Evolutionary conservation across 352 stramenopile genomes (phyloP).

Genomic region (Globisporangium parvum): DNA sequence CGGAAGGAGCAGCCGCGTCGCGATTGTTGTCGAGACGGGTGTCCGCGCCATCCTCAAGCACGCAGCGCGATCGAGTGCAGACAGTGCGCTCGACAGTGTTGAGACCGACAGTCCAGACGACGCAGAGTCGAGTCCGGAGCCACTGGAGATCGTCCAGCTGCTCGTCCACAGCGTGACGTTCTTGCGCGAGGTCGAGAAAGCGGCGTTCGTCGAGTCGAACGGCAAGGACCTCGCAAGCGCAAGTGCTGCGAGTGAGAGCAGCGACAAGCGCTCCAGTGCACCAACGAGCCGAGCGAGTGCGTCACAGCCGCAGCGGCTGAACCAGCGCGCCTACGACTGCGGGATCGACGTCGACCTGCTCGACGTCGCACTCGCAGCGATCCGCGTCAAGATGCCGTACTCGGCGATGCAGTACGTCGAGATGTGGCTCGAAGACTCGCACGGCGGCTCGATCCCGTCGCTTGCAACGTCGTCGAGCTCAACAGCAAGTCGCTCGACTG

Average conservation of each 20-base stretch:
- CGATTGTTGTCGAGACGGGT: constrained; percentile 31
- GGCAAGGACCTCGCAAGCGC: constrained; percentile 16
- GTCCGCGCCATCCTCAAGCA: constrained; percentile 31
- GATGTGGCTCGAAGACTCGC: constrained; percentile 69
- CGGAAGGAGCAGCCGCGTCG: constrained; percentile 4
- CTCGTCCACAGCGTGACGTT: constrained; percentile 80
- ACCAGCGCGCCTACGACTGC: constrained; percentile 44
- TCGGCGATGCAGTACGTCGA: constrained; percentile 88
- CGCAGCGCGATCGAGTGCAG: not conserved
- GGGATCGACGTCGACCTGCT: constrained; percentile 60
- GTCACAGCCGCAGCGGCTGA: constrained; percentile 8
- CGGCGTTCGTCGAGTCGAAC: constrained; percentile 62
- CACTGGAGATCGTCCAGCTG: constrained; percentile 50
- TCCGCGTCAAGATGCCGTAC: constrained; percentile 81
- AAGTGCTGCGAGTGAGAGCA: constrained; percentile 7
- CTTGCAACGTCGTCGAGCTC: constrained; percentile 16
- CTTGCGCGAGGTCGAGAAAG: constrained; percentile 70
- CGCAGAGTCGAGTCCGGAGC: constrained; percentile 6
- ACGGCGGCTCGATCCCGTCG: constrained; percentile 41
- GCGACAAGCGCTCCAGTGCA: not conserved
- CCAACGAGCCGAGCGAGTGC: not conserved
- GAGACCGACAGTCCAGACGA: not conserved
- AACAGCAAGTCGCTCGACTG: constrained; percentile 5
- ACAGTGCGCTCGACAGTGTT: not conserved
- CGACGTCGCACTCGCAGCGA: constrained; percentile 51